A percentile compares a stretch with the other conserved stretches of the same genome.
These are phyloP conservation scores for Eustoma russellianum DNA, from an alignment of 257 asterid species.

Conservation along the genomic window DNA sequence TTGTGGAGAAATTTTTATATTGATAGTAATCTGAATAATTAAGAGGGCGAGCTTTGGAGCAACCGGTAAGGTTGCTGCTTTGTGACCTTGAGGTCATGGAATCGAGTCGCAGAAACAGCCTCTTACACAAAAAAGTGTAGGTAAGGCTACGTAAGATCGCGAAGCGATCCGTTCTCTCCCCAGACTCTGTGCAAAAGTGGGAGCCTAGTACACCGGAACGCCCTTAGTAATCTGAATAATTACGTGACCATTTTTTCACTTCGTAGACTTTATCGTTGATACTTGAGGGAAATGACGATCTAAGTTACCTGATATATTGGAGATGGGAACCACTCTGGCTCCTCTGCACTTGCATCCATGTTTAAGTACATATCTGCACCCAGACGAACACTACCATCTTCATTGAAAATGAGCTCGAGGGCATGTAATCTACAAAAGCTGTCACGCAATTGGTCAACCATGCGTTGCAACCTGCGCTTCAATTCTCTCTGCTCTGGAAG, in stretches of 20 bases:
- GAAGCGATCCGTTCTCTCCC: too few species aligned
- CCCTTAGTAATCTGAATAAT: too few species aligned
- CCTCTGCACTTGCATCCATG: conserved; percentile 49
- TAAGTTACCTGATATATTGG: conserved; percentile 62
- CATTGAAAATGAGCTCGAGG: conserved; percentile 72
- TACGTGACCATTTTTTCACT: not conserved
- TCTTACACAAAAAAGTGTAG: too few species aligned
- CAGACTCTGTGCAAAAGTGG: too few species aligned
- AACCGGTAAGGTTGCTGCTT: too few species aligned
- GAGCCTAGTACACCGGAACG: too few species aligned
- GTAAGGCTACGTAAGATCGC: too few species aligned
- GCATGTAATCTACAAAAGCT: conserved; percentile 87
- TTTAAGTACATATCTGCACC: conserved; percentile 68
- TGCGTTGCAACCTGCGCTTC: conserved; percentile 56
- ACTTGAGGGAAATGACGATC: not conserved
- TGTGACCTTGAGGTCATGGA: too few species aligned
- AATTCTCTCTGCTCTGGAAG: conserved; percentile 73
- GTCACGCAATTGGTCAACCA: conserved; percentile 80
- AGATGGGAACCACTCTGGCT: conserved; percentile 94
- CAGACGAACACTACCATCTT: conserved; percentile 71
- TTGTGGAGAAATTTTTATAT: too few species aligned
- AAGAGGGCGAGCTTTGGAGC: too few species aligned
- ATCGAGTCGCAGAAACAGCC: too few species aligned
- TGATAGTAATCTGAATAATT: too few species aligned
- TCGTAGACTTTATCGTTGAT: not conserved